Base-by-base conservation (phyloP, 2,329 filamentous ascomycete species). In the Pestalotiopsis sp. region DNA sequence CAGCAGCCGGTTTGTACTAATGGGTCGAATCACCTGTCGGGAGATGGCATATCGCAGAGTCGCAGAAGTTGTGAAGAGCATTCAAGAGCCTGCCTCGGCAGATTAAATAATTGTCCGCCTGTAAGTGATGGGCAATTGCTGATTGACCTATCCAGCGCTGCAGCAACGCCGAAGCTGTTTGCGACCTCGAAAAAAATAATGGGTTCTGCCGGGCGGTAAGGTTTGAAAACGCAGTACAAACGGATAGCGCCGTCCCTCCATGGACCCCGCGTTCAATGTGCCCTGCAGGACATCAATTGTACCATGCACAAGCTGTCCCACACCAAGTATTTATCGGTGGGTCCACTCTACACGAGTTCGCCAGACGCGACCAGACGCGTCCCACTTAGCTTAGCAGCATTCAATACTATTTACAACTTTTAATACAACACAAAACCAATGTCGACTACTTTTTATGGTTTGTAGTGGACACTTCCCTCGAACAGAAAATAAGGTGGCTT, bases 1-100 rank as follows among this genome's bases (percentile, higher is more conserved):
- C 39, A 58, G 61, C 62, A 71, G 68, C 45, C 45, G 66, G 63
- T 66, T 60, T 52, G 36, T 64, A 25, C 25, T 23, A 6, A 71
- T 17, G 20, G 64, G 17, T 68, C 70, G 69, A 41, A 65, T 76
- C 52, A 75, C 74, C 73, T 76, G 68, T 41, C 65, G 57, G 58
- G 23, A 31, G 36, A 59, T 66, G 31, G 60, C 23, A 41, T 67
- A 41, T 38, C 68, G 68, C 14, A 61, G 52, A 12, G 64, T 66
- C 60, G 60, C n/a, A 38, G 68, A 67, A 38, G 52, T 65, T 36
- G 36, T 66, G 41, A 23, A 65, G 25, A 67, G 52, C 68, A 69
- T 69, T 58, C 67, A 62, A 31, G 27, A n/a, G 20, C 17, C 17
- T 52, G 45, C 20, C 17, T 36, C 31, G 31, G 45, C 17, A 52